These are phyloP conservation scores for Wickerhamiella cacticola DNA, from an alignment of 805 yeast genomes.

Conservation along the genomic window DNA sequence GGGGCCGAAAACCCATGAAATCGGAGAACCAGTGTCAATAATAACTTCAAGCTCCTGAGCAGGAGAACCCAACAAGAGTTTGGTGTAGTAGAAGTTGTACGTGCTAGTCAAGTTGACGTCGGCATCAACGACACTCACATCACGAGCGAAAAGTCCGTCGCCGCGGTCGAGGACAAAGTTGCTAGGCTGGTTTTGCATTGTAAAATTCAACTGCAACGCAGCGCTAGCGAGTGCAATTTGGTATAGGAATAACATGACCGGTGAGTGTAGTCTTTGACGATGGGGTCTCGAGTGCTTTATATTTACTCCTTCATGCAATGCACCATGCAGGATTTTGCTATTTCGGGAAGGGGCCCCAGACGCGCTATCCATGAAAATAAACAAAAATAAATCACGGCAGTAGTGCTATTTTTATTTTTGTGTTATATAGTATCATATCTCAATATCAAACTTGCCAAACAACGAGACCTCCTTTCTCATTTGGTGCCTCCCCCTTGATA, in stretches of 20 bases:
- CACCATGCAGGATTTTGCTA: slow-evolving; percentile 5
- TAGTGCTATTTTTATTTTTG: too few relatives aligned
- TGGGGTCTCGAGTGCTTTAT: not conserved
- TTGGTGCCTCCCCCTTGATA: not conserved
- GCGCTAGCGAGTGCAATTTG: slow-evolving; percentile 8
- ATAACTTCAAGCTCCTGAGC: slow-evolving; percentile 33
- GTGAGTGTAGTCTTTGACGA: not conserved
- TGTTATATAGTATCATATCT: too few relatives aligned
- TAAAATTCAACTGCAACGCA: slow-evolving; percentile 6
- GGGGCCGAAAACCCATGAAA: slow-evolving; percentile 37
- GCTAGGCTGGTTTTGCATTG: slow-evolving; percentile 6
- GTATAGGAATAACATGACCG: slow-evolving; percentile 1
- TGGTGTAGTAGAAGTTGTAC: slow-evolving; percentile 30
- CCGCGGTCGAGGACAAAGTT: not conserved
- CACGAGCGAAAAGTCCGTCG: not conserved
- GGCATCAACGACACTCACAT: slow-evolving; percentile 9
- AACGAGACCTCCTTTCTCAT: too few relatives aligned
- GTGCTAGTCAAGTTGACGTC: slow-evolving; percentile 22
- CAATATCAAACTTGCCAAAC: too few relatives aligned
- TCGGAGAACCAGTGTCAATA: slow-evolving; percentile 42
- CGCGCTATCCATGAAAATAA: slow-evolving; percentile 1
- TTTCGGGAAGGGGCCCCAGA: slow-evolving; percentile 2
- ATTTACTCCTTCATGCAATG: slow-evolving; percentile 10
- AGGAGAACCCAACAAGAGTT: slow-evolving; percentile 34
- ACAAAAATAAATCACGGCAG: not conserved